Evolutionary conservation across 2,329 filamentous ascomycete genomes (phyloP).

Genomic region (Paecilomyces fulvus): DNA sequence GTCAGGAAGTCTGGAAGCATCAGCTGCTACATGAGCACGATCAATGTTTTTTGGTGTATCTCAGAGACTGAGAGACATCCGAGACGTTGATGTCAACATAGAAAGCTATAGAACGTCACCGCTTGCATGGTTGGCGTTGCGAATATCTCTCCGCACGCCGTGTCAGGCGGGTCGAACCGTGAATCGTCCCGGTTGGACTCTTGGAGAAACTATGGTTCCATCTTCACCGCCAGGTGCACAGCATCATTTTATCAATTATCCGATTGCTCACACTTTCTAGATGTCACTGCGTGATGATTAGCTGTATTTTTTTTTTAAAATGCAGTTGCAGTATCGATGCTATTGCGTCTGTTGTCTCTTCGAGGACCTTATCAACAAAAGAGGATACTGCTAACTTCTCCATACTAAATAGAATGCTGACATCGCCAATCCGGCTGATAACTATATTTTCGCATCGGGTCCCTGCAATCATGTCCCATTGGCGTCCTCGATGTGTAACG

Average conservation of each 20-base stretch:
- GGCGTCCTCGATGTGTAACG: no score
- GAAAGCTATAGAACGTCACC: background rate
- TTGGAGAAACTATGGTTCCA: background rate
- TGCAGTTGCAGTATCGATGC: no score
- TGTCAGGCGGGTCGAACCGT: background rate
- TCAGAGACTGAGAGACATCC: background rate
- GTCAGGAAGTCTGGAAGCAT: background rate
- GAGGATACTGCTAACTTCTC: no score
- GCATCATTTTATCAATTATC: background rate
- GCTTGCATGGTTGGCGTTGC: background rate
- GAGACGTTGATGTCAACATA: background rate
- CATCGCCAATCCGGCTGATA: no score
- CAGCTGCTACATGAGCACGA: background rate
- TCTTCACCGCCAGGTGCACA: background rate
- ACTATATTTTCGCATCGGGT: no score
- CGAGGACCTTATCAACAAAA: no score
- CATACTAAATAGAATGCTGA: no score
- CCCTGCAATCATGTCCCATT: no score
- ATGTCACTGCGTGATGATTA: no score
- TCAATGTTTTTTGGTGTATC: background rate
- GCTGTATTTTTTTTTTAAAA: no score
- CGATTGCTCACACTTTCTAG: background rate
- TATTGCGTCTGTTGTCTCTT: no score
- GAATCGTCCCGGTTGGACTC: background rate
- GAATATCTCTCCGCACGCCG: background rate